Conservation (phyloP, 805 yeast genomes). For the Ogataea parapolymorpha region DNA sequence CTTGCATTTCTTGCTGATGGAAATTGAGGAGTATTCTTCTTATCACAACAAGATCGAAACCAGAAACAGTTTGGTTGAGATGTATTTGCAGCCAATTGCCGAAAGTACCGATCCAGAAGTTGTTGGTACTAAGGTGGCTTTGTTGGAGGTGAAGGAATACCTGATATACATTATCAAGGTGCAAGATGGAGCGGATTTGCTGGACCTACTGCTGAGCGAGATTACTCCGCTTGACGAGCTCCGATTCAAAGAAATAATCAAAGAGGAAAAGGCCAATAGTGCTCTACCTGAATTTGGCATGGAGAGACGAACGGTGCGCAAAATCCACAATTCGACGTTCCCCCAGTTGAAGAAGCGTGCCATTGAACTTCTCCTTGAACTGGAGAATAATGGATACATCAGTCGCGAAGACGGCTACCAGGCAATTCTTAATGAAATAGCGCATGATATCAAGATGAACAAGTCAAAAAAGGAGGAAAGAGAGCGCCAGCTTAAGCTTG, state of each 20-base stretch:
- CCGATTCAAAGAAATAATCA: constrained; percentile 53
- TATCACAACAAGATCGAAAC: constrained; percentile 20
- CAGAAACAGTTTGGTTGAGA: constrained; percentile 15
- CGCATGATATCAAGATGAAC: constrained; percentile 63
- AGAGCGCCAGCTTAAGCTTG: constrained; percentile 39
- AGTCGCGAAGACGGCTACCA: constrained; percentile 73
- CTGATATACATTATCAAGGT: constrained; percentile 79
- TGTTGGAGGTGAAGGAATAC: constrained; percentile 78
- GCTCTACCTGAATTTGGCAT: constrained; percentile 16
- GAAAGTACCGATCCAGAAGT: constrained; percentile 39
- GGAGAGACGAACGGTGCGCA: constrained; percentile 41
- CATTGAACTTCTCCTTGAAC: constrained; percentile 67
- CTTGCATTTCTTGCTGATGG: constrained; percentile 28
- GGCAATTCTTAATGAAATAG: constrained; percentile 74
- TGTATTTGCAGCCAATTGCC: constrained; percentile 23
- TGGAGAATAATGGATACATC: constrained; percentile 65
- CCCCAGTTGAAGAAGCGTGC: constrained; percentile 76
- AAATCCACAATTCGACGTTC: constrained; percentile 44
- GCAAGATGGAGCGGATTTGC: constrained; percentile 70
- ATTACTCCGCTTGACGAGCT: constrained; percentile 69
- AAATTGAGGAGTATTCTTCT: constrained; percentile 20
- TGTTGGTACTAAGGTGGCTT: constrained; percentile 39
- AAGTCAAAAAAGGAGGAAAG: constrained; percentile 42
- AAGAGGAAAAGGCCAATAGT: constrained; percentile 38
- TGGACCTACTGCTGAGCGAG: constrained; percentile 50